Base-by-base conservation (phyloP, 371 early-diverging fungal genomes). In the Lichtheimia ornata region DNA sequence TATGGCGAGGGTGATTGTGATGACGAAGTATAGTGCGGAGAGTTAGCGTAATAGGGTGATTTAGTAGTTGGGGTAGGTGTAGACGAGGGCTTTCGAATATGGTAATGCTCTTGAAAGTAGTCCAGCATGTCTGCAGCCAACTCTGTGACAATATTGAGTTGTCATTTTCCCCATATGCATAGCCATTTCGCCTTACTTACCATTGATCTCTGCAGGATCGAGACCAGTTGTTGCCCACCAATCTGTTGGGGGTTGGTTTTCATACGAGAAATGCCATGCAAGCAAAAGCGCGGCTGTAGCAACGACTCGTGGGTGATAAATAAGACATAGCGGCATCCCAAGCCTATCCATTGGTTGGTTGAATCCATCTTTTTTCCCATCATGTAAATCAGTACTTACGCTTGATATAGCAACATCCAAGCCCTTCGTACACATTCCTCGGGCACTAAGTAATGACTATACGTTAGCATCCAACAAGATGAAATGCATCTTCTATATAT, bases 361-460 rank as follows among this genome's bases (percentile, higher is more conserved):
- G 35, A 35, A 35, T 35, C 35, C 35, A 9, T 35, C n/a, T 5
- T 28, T 5, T 35, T 35, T 9, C 9, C 2, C 35, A 35, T 35
- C 35, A 28, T 28, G 28, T 28, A 35, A 35, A 35, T 11, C 11
- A 6, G 9, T 35, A 49, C 58, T 62, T 61, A 75, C 75, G 84
- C 78, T 64, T 90, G 89, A 53, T 79, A 85, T 9, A 90, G 60
- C 27, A 90, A 76, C 53, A 76, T 83, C 90, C 90, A 90, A 47
- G 88, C 87, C 58, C 79, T 79, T 44, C 82, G 79, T 45, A 76
- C 71, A 56, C 82, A 61, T 58, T 78, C 72, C 28, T 66, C 59
- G 7, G 76, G 69, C 28, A 76, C 87, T 84, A 67, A 51, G 63
- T 49, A 49, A 14, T 1, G 17, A n/a, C 4, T 30, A 50, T 1